These are phyloP conservation scores for Usnea hakonensis DNA, from an alignment of 495 filamentous ascomycete species.

Conservation along the genomic window DNA sequence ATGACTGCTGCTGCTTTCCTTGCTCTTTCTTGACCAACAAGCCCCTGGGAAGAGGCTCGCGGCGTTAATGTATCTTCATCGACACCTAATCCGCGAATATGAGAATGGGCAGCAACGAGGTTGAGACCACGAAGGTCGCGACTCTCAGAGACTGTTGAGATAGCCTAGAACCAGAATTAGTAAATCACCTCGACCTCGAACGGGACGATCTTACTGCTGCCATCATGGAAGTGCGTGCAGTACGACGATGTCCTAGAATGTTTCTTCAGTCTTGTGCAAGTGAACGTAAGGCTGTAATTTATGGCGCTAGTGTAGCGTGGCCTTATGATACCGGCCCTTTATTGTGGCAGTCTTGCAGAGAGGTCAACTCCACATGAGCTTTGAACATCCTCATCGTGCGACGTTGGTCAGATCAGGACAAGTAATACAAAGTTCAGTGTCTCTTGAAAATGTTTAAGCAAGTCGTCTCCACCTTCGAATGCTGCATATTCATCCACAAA, in stretches of 20 bases:
- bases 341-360: neutral
- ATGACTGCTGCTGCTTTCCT: conserved; percentile 94
- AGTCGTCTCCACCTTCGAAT: neutral
- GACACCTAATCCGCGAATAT: conserved; percentile 92
- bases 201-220: conserved; percentile 1
- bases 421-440: neutral
- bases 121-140: conserved; percentile 92
- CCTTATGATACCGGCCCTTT: neutral
- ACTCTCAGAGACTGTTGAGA: conserved; percentile 86
- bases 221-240: neutral
- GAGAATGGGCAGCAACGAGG: conserved; percentile 95
- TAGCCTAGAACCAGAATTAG: conserved; percentile 47
- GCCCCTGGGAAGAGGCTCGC: conserved; percentile 77
- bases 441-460: neutral
- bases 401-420: neutral
- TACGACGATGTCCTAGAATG: neutral
- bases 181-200: neutral
- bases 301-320: neutral
- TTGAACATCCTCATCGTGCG: neutral
- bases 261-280: neutral
- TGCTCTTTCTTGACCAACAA: conserved; percentile 93
- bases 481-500: neutral
- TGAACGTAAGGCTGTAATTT: neutral
- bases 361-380: neutral
- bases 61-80: conserved; percentile 87